Conservation (phyloP, 306 rosid genomes). For the cucumber (Cucumis sativus) region Cucumber_9930_V3 NC_026658.2:1732501-1733000, state of each 20-base stretch:
- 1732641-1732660: background rate
- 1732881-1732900: background rate
- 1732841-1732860: background rate
- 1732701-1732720: constrained; percentile 76
- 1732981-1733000: no score
- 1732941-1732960: background rate
- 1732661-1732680: constrained; percentile 12
- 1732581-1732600: constrained; percentile 64
- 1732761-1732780: constrained; percentile 44
- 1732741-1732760: constrained; percentile 56
- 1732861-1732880: background rate
- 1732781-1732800: constrained; percentile 80
- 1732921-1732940: background rate
- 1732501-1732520: constrained; percentile 61
- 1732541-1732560: constrained; percentile 36
- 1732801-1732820: constrained; percentile 37
- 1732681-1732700: constrained; percentile 42
- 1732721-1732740: constrained; percentile 52
- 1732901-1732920: background rate
- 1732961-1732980: background rate
- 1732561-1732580: constrained; percentile 52
- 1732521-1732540: constrained; percentile 33
- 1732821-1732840: background rate
- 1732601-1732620: constrained; percentile 59
- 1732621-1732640: background rate